A percentile compares a stretch with the other conserved stretches of the same genome.
phyloP scores from a whole-genome alignment of 495 filamentous ascomycete genomes.

The Platismatia glauca region DNA sequence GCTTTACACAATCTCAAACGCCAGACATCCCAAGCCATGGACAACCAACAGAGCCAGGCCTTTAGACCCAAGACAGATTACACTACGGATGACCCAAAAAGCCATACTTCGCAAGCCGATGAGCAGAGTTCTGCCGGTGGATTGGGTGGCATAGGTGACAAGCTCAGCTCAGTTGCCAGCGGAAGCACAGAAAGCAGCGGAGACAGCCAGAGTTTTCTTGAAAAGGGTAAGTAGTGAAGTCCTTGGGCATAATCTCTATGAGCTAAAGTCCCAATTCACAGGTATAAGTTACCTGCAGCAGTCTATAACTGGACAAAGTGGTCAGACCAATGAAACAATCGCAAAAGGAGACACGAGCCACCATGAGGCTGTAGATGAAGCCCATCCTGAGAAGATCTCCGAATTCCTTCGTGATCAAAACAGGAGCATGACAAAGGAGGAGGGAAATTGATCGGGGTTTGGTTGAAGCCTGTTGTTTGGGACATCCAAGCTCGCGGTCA shows the following conservation, averaged over 20 bases:
- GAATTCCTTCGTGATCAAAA: conserved; percentile 16
- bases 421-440: background rate
- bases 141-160: conserved; percentile 14
- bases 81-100: background rate
- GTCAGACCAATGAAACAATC: background rate
- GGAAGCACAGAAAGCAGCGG: conserved; percentile 12
- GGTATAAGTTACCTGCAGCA: conserved; percentile 11
- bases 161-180: conserved; percentile 17
- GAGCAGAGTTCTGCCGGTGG: conserved; percentile 11
- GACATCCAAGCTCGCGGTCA: background rate
- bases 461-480: background rate
- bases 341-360: conserved; percentile 3
- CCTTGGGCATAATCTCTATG: background rate
- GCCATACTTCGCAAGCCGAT: background rate
- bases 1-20: background rate
- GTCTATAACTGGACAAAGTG: conserved; percentile 7
- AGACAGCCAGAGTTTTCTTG: conserved; percentile 10
- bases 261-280: background rate
- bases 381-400: conserved; percentile 11
- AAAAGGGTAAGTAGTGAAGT: conserved; percentile 9
- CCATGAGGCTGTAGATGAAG: conserved; percentile 13
- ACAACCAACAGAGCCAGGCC: background rate
- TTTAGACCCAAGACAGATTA: background rate
- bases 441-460: background rate
- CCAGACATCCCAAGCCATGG: background rate